Evolutionary conservation across 2,329 filamentous ascomycete genomes (phyloP).

Genomic region (Ophiognomonia clavigignenti-juglandacearum): DNA sequence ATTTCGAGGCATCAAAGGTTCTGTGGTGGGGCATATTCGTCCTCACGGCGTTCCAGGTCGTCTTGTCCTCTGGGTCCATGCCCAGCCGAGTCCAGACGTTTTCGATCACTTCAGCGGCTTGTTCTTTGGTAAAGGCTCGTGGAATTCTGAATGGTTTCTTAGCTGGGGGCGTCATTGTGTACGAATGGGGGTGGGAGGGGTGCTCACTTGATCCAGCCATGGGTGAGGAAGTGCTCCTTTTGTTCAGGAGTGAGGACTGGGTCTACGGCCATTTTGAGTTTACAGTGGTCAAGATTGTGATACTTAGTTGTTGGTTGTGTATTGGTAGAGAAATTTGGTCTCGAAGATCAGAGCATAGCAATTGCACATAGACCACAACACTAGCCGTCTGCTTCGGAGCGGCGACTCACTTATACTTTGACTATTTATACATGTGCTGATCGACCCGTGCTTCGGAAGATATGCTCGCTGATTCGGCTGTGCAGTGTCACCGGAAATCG

Average conservation of each 20-base stretch:
- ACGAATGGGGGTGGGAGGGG: background rate
- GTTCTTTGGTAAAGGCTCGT: conserved; percentile 32
- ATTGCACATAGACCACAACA: background rate
- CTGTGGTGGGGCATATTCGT: conserved; percentile 61
- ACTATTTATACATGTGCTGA: background rate
- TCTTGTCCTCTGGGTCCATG: conserved; percentile 57
- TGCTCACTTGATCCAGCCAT: conserved; percentile 34
- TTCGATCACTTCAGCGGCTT: conserved; percentile 29
- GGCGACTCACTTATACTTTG: background rate
- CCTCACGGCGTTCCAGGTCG: conserved; percentile 58
- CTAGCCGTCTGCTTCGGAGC: background rate
- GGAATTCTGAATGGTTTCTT: conserved; percentile 23
- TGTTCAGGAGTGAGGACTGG: conserved; percentile 31
- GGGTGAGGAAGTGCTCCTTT: conserved; percentile 35
- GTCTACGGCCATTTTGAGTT: conserved; percentile 7
- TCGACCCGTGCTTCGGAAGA: background rate
- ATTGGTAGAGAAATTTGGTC: too few relatives aligned
- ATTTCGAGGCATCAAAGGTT: conserved; percentile 45
- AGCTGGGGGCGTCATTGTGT: conserved; percentile 18
- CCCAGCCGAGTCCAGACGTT: conserved; percentile 62
- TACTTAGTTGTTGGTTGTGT: too few relatives aligned
- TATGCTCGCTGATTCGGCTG: background rate
- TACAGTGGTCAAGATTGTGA: background rate
- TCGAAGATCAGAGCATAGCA: too few relatives aligned
- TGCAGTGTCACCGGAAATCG: background rate